Evolutionary conservation across 1,284 basidiomycete genomes (phyloP).

Genomic region (Ustilago cynodontis): DNA sequence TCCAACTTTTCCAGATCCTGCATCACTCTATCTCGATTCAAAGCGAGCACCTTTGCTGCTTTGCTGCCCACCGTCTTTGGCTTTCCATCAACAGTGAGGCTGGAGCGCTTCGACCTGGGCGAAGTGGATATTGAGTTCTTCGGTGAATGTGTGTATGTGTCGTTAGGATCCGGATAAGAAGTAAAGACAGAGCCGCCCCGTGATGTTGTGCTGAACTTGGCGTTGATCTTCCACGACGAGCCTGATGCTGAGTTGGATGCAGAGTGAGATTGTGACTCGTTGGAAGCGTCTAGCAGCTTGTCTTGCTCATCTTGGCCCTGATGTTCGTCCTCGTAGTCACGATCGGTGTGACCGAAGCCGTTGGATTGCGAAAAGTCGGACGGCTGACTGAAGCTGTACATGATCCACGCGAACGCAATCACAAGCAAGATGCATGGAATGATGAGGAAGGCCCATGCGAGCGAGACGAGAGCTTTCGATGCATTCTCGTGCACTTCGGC

Average conservation of each 20-base stretch:
- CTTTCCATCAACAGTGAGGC: constrained; percentile 15
- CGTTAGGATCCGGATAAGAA: constrained; percentile 35
- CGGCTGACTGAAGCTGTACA: constrained; percentile 36
- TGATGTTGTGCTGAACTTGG: constrained; percentile 47
- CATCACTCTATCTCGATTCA: constrained; percentile 37
- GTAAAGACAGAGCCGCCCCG: constrained; percentile 39
- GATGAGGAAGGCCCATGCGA: constrained; percentile 41
- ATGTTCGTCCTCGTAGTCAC: constrained; percentile 8
- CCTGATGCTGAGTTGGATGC: not conserved
- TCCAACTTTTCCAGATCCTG: constrained; percentile 43
- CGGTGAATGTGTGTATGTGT: constrained; percentile 8
- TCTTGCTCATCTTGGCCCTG: constrained; percentile 37
- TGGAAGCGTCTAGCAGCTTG: constrained; percentile 43
- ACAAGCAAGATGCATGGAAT: constrained; percentile 47
- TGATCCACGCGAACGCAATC: constrained; percentile 39
- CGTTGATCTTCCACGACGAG: constrained; percentile 45
- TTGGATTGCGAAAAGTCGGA: constrained; percentile 34
- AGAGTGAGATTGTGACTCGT: constrained; percentile 32
- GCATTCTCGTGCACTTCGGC: constrained; percentile 34
- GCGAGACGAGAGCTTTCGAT: constrained; percentile 33
- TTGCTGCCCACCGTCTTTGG: constrained; percentile 31
- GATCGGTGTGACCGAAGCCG: constrained; percentile 16
- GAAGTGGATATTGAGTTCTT: constrained; percentile 16
- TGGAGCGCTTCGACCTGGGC: constrained; percentile 21
- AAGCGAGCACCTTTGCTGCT: constrained; percentile 35